Evolutionary conservation across 2,329 filamentous ascomycete species (phyloP).

Genomic region (Phaeosphaeria sp.): DNA sequence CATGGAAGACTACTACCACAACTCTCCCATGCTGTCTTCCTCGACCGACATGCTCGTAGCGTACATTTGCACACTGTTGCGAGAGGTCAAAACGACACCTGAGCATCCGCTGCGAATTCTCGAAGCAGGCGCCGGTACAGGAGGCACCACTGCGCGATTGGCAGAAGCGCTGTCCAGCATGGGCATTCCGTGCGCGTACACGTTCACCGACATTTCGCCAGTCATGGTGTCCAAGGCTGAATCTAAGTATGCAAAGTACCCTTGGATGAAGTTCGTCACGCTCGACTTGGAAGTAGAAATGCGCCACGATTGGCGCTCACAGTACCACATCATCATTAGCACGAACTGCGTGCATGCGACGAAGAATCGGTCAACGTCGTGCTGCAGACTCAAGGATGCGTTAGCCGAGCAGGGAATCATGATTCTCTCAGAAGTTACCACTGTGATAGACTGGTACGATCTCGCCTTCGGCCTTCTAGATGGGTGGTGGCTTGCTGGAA

Average conservation of each 20-base stretch:
- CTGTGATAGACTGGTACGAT: slow-evolving; percentile 22
- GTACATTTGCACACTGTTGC: slow-evolving; percentile 9
- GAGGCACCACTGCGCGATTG: background rate
- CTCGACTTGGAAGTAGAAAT: slow-evolving; percentile 35
- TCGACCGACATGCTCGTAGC: slow-evolving; percentile 19
- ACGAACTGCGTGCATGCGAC: slow-evolving; percentile 35
- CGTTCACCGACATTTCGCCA: slow-evolving; percentile 49
- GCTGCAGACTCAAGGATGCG: slow-evolving; percentile 9
- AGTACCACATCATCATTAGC: slow-evolving; percentile 18
- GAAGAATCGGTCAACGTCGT: slow-evolving; percentile 7
- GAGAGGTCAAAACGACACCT: background rate
- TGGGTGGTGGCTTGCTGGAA: slow-evolving; percentile 30
- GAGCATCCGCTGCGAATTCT: background rate
- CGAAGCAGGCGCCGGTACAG: background rate
- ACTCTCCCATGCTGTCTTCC: slow-evolving; percentile 24
- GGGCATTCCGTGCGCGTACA: slow-evolving; percentile 41
- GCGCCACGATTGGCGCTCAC: slow-evolving; percentile 1
- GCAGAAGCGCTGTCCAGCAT: slow-evolving; percentile 9
- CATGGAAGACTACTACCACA: slow-evolving; percentile 21
- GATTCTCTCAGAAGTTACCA: slow-evolving; percentile 22
- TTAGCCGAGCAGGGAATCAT: slow-evolving; percentile 18
- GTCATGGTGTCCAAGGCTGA: slow-evolving; percentile 46
- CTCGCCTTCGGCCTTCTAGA: slow-evolving; percentile 28
- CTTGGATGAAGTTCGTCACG: slow-evolving; percentile 40
- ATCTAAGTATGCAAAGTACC: slow-evolving; percentile 33